Conservation (phyloP, 306 rosid genomes). For the Vigna angularis region DNA sequence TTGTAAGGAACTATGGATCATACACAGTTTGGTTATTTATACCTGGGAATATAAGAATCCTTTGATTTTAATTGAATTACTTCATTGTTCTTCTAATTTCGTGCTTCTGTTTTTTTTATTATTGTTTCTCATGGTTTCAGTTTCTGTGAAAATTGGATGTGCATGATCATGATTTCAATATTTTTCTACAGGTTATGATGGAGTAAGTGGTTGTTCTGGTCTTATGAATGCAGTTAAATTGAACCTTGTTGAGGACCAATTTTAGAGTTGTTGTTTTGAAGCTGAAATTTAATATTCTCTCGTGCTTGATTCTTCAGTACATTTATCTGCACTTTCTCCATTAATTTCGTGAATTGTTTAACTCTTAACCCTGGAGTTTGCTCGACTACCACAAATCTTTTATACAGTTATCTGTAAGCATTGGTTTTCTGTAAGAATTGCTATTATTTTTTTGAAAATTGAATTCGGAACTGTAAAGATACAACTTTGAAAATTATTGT, state of each 20-base stretch:
- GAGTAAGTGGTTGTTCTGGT: constrained; percentile 25
- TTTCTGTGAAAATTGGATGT: neutral
- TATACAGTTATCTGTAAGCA: neutral
- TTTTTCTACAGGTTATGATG: constrained; percentile 21
- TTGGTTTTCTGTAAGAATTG: constrained; percentile 8
- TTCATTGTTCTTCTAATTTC: constrained; percentile 30
- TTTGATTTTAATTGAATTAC: constrained; percentile 49
- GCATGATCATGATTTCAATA: neutral
- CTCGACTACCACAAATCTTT: neutral
- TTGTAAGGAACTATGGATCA: constrained; percentile 55
- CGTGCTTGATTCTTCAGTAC: constrained; percentile 14
- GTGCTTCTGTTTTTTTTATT: constrained; percentile 40
- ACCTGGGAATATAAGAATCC: constrained; percentile 58
- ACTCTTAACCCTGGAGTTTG: no score
- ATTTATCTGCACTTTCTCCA: constrained; percentile 2
- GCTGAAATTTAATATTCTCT: neutral
- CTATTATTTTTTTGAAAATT: neutral
- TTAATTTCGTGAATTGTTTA: constrained; percentile 25
- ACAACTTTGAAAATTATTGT: constrained; percentile 8
- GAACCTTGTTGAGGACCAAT: constrained; percentile 15
- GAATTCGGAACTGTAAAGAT: neutral
- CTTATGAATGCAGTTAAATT: constrained; percentile 27
- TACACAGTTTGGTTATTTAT: constrained; percentile 61
- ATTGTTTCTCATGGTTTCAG: constrained; percentile 29
- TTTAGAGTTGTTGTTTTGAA: constrained; percentile 1